Conservation (phyloP, 495 filamentous ascomycete genomes). For the Neurospora sp. region DNA sequence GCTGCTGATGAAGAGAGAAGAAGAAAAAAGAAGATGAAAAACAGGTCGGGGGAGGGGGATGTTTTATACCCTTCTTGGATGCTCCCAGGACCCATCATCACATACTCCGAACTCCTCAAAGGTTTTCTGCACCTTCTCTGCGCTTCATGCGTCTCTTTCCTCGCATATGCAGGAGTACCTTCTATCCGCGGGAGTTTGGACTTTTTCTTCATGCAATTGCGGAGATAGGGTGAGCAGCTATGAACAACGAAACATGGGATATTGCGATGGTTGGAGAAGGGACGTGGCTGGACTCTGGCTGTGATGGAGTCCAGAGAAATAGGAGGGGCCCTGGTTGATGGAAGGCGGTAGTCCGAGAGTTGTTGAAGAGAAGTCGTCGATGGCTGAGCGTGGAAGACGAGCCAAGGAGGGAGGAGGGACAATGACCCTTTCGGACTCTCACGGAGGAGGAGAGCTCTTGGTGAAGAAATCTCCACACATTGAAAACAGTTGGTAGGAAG, state of each 20-base stretch:
- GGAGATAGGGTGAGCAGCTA: not conserved
- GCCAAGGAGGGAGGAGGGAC: not conserved
- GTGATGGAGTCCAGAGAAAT: not conserved
- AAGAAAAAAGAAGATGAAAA: not conserved
- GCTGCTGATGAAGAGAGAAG: not conserved
- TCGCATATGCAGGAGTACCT: not conserved
- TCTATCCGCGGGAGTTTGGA: not conserved
- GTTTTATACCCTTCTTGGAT: not conserved
- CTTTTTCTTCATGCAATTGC: not conserved
- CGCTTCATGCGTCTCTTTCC: not conserved
- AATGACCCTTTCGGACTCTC: too few species aligned
- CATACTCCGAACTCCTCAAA: not conserved
- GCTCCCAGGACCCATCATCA: not conserved
- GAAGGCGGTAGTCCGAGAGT: not conserved
- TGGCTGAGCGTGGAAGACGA: not conserved
- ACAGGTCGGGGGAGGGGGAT: not conserved
- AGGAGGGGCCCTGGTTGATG: not conserved
- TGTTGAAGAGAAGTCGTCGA: not conserved
- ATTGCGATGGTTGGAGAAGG: not conserved
- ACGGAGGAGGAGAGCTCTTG: not conserved
- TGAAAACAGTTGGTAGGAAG: not conserved
- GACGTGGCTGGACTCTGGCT: accelerated
- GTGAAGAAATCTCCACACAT: not conserved
- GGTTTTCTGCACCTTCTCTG: not conserved
- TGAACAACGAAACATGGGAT: not conserved